These are phyloP conservation scores for Avena eriantha DNA, from an alignment of 176 grass and related monocot genomes.

Conservation along the genomic window DNA sequence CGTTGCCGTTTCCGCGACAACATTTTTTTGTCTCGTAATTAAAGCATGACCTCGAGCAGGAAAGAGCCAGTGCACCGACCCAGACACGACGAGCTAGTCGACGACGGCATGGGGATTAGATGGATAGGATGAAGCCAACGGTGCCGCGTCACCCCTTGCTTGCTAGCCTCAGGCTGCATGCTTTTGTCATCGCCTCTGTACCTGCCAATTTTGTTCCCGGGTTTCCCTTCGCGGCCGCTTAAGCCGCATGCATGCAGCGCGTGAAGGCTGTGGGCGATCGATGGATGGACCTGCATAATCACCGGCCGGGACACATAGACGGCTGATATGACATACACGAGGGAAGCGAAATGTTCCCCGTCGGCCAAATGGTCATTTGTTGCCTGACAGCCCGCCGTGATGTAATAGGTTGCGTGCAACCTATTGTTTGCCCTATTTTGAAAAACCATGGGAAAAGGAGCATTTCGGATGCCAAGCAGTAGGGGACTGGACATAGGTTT, in stretches of 20 bases:
- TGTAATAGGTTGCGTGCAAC: background rate
- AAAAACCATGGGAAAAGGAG: too few species aligned
- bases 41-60: background rate
- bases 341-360: too few species aligned
- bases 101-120: background rate
- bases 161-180: background rate
- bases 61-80: background rate
- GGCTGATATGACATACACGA: background rate
- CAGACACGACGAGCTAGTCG: too few species aligned
- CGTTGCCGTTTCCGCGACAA: background rate
- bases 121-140: conserved; percentile 11
- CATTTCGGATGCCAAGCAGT: background rate
- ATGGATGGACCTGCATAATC: background rate
- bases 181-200: background rate
- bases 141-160: background rate
- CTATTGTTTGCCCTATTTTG: background rate
- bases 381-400: background rate
- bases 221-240: background rate
- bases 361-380: background rate
- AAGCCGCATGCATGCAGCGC: background rate
- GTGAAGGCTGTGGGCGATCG: background rate
- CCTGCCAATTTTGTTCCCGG: conserved; percentile 18
- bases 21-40: background rate
- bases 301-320: background rate
- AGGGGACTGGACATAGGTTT: too few species aligned